Conservation (phyloP, 257 asterid species). For the Schizonepeta tenuifolia region DNA sequence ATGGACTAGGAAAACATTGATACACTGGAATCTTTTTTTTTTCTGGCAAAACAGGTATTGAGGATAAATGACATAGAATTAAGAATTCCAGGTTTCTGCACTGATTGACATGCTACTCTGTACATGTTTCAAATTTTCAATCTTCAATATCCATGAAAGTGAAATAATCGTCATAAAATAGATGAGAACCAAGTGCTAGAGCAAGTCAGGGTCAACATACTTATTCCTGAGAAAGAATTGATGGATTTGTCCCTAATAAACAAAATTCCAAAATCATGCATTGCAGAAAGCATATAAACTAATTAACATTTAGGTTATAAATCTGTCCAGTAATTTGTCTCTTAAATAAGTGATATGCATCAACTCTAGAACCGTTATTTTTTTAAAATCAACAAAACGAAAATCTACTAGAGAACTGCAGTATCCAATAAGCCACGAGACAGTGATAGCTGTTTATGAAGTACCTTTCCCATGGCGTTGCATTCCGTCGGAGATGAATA, state of each 20-base stretch:
- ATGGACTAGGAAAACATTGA: background rate
- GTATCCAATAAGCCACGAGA: background rate
- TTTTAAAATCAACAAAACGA: background rate
- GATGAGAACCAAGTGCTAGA: background rate
- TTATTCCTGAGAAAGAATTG: constrained; percentile 1
- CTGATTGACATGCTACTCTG: background rate
- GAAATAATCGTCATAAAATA: background rate
- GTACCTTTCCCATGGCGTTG: constrained; percentile 51
- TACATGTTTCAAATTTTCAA: background rate
- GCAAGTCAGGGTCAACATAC: background rate
- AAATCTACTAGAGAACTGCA: constrained; percentile 18
- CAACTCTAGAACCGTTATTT: background rate
- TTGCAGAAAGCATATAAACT: constrained; percentile 1
- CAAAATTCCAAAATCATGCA: background rate
- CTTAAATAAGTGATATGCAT: background rate
- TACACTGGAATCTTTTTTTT: background rate
- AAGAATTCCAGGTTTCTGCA: background rate
- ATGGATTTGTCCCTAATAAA: constrained; percentile 19
- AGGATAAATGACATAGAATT: too few relatives aligned
- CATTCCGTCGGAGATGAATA: constrained; percentile 42
- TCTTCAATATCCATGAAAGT: background rate
- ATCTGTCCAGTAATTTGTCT: background rate
- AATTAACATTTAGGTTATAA: background rate
- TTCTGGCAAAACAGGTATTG: background rate
- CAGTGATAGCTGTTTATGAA: background rate